Percentiles rank a stretch among this genome's conserved stretches.
Evolutionary conservation across 2,329 filamentous ascomycete species (phyloP).

Genomic region (Cladosporium sp.): DNA sequence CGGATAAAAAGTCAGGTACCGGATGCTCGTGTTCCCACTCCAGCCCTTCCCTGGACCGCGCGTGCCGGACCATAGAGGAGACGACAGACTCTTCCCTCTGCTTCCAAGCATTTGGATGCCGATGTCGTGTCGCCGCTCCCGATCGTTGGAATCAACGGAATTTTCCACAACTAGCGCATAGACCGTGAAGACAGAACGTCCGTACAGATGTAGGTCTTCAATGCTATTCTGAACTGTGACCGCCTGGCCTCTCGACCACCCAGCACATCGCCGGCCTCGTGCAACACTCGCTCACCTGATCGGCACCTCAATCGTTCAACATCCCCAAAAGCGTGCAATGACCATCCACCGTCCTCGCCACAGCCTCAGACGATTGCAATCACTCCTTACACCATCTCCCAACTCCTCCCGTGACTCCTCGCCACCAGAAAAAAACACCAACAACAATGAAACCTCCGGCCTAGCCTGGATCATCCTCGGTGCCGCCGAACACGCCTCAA

Average conservation of each 20-base stretch:
- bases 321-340: background rate
- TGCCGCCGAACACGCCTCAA: background rate
- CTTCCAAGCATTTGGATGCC: background rate
- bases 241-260: background rate
- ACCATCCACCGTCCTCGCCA: slow-evolving; percentile 15
- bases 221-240: background rate
- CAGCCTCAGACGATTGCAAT: slow-evolving; percentile 11
- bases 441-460: slow-evolving; percentile 1
- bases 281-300: background rate
- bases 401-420: slow-evolving; percentile 4
- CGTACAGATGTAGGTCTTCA: background rate
- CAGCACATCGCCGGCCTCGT: background rate
- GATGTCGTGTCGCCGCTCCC: background rate
- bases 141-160: slow-evolving; percentile 10
- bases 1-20: background rate
- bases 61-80: slow-evolving; percentile 6
- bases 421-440: background rate
- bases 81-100: too few relatives aligned
- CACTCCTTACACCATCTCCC: slow-evolving; percentile 1
- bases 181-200: background rate
- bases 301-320: background rate
- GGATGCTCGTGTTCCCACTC: background rate
- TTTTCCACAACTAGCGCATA: background rate
- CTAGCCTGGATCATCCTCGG: slow-evolving; percentile 19
- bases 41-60: background rate